Conservation (phyloP, 2,329 filamentous ascomycete genomes). For the Trichoderma aggressivum region DNA sequence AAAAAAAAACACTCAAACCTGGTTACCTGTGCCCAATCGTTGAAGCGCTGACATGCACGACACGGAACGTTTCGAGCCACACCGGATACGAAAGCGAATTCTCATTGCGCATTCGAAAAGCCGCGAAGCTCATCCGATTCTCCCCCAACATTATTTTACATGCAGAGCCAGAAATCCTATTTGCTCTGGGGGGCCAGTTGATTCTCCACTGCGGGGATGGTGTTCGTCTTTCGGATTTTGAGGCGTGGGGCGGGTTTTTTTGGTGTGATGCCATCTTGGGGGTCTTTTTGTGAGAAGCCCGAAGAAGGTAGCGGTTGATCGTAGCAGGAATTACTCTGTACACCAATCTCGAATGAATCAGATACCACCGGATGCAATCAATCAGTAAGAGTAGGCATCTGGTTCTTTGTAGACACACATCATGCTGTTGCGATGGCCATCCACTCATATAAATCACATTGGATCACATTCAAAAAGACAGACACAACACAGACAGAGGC, state of each 20-base stretch:
- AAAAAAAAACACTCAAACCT: not conserved
- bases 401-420: not conserved
- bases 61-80: not conserved
- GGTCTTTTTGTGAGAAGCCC: not conserved
- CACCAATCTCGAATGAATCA: not conserved
- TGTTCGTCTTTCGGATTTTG: not conserved
- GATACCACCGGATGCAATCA: not conserved
- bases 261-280: not conserved
- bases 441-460: not conserved
- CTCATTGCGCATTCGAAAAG: not conserved
- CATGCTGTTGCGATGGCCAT: not conserved
- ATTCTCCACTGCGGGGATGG: slow-evolving; percentile 9
- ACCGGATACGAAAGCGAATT: not conserved
- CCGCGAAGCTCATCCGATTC: not conserved
- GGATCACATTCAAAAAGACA: not conserved
- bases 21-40: too few relatives aligned
- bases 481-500: not conserved
- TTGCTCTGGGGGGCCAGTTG: not conserved
- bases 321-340: not conserved
- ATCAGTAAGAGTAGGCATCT: not conserved
- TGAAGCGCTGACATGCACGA: not conserved
- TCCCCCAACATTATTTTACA: not conserved
- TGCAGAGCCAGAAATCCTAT: not conserved
- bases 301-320: not conserved
- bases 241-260: not conserved